These are phyloP conservation scores for Phytopythium aichiense DNA, from an alignment of 352 stramenopile genomes.

Conservation along the genomic window DNA sequence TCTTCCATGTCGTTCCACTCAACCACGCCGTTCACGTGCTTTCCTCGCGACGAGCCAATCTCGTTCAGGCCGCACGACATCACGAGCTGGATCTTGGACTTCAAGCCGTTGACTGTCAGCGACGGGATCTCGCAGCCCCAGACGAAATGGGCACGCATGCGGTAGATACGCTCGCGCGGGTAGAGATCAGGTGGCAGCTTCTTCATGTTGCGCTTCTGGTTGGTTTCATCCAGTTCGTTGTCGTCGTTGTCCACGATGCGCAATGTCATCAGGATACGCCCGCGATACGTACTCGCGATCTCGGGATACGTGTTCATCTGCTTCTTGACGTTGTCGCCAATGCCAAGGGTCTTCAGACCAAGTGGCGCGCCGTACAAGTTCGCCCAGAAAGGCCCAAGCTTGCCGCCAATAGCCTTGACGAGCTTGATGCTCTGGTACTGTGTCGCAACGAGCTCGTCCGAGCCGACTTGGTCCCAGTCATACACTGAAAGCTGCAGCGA, in stretches of 20 bases:
- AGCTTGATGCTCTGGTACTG: constrained; percentile 71
- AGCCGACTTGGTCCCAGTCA: constrained; percentile 78
- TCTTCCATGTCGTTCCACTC: constrained; percentile 83
- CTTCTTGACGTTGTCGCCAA: constrained; percentile 62
- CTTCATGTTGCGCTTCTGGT: constrained; percentile 84
- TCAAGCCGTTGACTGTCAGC: constrained; percentile 70
- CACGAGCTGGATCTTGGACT: constrained; percentile 75
- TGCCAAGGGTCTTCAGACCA: constrained; percentile 44
- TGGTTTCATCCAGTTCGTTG: constrained; percentile 70
- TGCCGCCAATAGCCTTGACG: constrained; percentile 56
- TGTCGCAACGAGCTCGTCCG: constrained; percentile 69
- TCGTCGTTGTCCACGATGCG: constrained; percentile 66
- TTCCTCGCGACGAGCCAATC: constrained; percentile 42
- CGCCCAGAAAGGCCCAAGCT: constrained; percentile 59
- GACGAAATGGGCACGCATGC: constrained; percentile 70
- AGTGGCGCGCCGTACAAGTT: constrained; percentile 80
- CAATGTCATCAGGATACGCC: constrained; percentile 74
- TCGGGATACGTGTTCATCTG: constrained; percentile 87
- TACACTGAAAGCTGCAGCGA: constrained; percentile 66
- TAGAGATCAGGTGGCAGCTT: constrained; percentile 56
- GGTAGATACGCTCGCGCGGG: constrained; percentile 55
- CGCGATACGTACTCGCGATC: constrained; percentile 79
- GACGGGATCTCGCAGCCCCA: constrained; percentile 72
- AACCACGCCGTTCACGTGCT: constrained; percentile 76
- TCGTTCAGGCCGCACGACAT: constrained; percentile 65